Evolutionary conservation across 768 basidiomycete species (phyloP), one percentile per base, ranked within the genome.

Genomic region (Rhizopogon vulgaris): DNA sequence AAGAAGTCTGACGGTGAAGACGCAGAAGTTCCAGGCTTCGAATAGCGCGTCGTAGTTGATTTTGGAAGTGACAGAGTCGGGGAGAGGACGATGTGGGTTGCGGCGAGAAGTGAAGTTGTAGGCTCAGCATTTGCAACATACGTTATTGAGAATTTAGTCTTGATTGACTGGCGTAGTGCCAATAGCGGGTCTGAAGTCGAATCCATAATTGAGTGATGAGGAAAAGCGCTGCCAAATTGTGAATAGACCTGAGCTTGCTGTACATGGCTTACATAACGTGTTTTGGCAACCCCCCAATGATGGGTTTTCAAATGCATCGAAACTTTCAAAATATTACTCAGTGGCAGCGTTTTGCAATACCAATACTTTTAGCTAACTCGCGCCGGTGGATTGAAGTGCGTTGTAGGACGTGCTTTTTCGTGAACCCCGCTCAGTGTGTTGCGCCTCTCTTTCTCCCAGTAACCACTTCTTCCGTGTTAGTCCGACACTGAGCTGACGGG

Each of bases 1-100:
- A 87, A 91, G 57, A 87, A 86, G 43, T 89, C 85, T 8, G 48
- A 51, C 3, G 57, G 28, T 1, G 56, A 57, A 1, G 63, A 42
- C 0, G 69, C 67, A 9, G 72, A 66, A 10, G 74, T 66, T 32
- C 73, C 83, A 22, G 79, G 83, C 62, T 84, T 87, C 49, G 82
- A 78, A 67, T 90, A 90, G 34, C 94, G 81, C 2, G 94, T 96
- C 18, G 84, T 75, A 2, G 77, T 74, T 7, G 82, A 76, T 68
- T 94, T 94, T 34, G 83, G 79, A n/a, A 93, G 72, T 17, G 77
- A 69, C 15, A 69, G 62, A 34, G 70, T 60, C 9, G 78, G 66
- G 6, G 78, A 75, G 58, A 90, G 73, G 28, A 81, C 76, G 52
- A 94, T 69, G 59, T 86, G 80, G 0, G 85, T 82, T 2, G 85